Evolutionary conservation across 2,329 filamentous ascomycete species (phyloP).

Genomic region (Aspergillus clavatus): DNA sequence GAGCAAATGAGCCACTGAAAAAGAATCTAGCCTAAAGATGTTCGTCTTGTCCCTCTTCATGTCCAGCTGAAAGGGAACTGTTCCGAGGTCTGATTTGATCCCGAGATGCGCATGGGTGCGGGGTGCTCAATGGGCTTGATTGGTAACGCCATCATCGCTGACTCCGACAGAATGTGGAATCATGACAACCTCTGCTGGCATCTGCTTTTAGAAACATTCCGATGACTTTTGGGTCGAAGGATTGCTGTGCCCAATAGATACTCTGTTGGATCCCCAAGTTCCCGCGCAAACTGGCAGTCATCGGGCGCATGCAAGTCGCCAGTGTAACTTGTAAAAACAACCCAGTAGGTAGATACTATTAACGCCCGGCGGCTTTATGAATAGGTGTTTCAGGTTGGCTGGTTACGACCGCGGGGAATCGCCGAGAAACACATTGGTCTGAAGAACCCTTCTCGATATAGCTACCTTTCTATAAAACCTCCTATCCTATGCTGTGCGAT

Average conservation of each 20-base stretch:
- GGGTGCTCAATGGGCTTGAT: conserved; percentile 7
- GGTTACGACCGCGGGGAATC: too few relatives aligned
- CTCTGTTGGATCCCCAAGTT: too few relatives aligned
- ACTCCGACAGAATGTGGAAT: too few relatives aligned
- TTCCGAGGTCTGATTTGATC: conserved; percentile 10
- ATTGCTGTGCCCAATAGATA: too few relatives aligned
- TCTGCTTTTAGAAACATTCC: conserved; percentile 3
- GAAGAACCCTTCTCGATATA: too few relatives aligned
- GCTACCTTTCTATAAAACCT: too few relatives aligned
- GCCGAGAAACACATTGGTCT: too few relatives aligned
- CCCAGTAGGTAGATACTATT: too few relatives aligned
- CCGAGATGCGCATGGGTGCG: conserved; percentile 6
- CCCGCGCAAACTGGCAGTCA: neutral
- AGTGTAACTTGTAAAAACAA: neutral
- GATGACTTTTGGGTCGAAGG: too few relatives aligned
- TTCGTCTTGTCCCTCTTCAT: conserved; percentile 8
- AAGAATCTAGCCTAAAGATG: neutral
- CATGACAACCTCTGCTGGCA: conserved; percentile 6
- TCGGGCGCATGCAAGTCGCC: neutral
- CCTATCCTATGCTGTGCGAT: too few relatives aligned
- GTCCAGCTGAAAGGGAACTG: conserved; percentile 12
- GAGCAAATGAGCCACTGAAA: neutral
- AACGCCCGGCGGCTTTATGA: too few relatives aligned
- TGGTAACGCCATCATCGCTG: conserved; percentile 1
- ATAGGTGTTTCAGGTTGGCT: too few relatives aligned